A percentile compares a stretch with the other conserved stretches of the same genome.
phyloP scores from a whole-genome alignment of 2,329 filamentous ascomycete genomes.

The Tolypocladium sp. region DNA sequence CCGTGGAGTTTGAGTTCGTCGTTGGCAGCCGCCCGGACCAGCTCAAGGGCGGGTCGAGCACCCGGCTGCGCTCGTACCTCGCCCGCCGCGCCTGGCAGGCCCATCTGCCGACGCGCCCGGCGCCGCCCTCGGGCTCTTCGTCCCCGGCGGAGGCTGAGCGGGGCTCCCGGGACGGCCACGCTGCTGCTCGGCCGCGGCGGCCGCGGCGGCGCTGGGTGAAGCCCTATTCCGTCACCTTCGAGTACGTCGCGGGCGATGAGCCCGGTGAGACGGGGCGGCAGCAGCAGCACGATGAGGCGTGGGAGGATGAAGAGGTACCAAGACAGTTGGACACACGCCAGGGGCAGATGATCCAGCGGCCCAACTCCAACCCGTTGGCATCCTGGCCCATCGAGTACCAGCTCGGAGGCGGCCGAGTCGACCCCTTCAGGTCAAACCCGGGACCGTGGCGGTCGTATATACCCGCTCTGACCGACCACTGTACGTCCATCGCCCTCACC shows the following conservation, averaged over 20 bases:
- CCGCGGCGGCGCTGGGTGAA: not conserved
- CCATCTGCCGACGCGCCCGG: slow-evolving; percentile 1
- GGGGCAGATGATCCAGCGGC: not conserved
- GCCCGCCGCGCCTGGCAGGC: slow-evolving; percentile 11
- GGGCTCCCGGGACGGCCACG: not conserved
- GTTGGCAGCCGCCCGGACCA: slow-evolving; percentile 12
- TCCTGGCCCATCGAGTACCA: slow-evolving; percentile 7
- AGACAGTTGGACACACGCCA: not conserved
- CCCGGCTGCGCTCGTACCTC: slow-evolving; percentile 10
- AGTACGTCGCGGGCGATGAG: not conserved
- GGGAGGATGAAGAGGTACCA: not conserved
- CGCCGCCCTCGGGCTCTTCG: not conserved
- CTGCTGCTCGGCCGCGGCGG: not conserved
- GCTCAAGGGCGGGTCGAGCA: slow-evolving; percentile 11
- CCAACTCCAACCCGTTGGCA: not conserved
- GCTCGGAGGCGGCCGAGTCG: slow-evolving; percentile 14
- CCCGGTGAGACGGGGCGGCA: not conserved
- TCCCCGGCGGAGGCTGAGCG: not conserved
- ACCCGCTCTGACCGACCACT: slow-evolving; percentile 15
- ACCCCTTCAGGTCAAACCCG: slow-evolving; percentile 16
- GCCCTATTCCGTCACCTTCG: not conserved
- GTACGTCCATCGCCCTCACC: slow-evolving; percentile 6
- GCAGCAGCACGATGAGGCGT: not conserved
- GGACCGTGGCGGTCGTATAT: slow-evolving; percentile 10
- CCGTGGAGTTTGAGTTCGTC: slow-evolving; percentile 11